Base-by-base conservation (phyloP, 2,329 filamentous ascomycete genomes). In the Phoma sp. region DNA sequence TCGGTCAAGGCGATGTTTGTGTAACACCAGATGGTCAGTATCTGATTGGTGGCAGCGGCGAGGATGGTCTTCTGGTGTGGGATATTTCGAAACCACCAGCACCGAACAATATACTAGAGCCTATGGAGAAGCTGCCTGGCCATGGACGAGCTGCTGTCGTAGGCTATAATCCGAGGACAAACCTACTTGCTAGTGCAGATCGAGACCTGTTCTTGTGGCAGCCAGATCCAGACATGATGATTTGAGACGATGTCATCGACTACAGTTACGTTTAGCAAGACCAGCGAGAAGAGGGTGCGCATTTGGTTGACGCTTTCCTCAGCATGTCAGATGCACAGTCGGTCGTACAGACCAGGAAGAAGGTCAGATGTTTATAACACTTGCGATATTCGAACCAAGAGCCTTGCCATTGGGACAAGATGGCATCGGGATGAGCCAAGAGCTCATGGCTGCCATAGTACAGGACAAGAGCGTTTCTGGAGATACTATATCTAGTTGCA, bases 11-110 rank as follows among this genome's bases (percentile, higher is more conserved):
- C 11, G 93, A 98, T 67, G 90, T 90, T 49, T 95, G 91, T 72
- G 95, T 98, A 73, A 87, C 89, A 0, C 91, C 92, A 0, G 95
- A 99, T 70, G 95, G 93, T 2, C 85, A 92, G 47, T 99, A 89
- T 72, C 87, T 98, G 2, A 76, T 99, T 30, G 91, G 93, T 53
- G 93, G 93, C n/a, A 85, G 82, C 47, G 83, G 83, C 12, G 80
- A 83, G 20, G 79, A 88, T 52, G 92, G 93, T 46, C 80, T 96
- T 7, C 78, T 93, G 4, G 87, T 96, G 0, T 99, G 95, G 93
- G 93, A 99, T 74, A 86, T 88, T 62, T 69, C 81, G 20, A 77
- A 82, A 34, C 42, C 64, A 1, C 73, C 82, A 1, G 74, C 79
- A 7, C 80, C 84, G 29, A 83, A 83, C 64, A 84, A 85, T 68